phyloP scores from a whole-genome alignment of 805 yeast genomes.

The Saccharomycopsis sp. region DNA sequence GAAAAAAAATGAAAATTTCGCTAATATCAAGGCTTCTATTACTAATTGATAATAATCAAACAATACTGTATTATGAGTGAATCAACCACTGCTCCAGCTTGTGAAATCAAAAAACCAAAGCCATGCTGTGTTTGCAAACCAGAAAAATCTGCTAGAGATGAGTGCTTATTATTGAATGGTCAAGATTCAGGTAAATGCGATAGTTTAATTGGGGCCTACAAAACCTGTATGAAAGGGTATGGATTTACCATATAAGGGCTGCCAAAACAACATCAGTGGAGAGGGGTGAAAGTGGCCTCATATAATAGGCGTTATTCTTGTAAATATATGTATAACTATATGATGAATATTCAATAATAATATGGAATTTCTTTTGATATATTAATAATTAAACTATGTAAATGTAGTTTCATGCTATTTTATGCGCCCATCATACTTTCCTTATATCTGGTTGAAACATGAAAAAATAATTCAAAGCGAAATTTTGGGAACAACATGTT shows the following conservation, averaged over 20 bases:
- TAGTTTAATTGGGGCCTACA: conserved; percentile 63
- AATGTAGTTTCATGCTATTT: no score
- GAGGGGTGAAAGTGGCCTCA: no score
- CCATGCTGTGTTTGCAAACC: conserved; percentile 95
- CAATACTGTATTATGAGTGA: neutral
- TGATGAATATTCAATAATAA: neutral
- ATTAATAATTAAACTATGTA: neutral
- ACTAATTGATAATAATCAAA: neutral
- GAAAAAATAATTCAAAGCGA: no score
- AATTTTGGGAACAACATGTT: no score
- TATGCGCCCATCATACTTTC: no score
- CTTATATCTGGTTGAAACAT: no score
- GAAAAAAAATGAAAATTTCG: neutral
- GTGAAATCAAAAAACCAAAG: conserved; percentile 54
- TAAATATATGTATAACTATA: no score
- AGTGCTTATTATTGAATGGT: conserved; percentile 77
- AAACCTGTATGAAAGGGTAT: conserved; percentile 83
- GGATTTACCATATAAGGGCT: conserved; percentile 61
- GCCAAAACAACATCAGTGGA: no score
- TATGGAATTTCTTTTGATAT: neutral
- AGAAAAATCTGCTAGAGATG: conserved; percentile 76
- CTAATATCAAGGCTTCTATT: neutral
- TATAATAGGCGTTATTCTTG: no score
- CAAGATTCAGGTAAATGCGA: conserved; percentile 80
- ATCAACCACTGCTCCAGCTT: no score